phyloP scores from a whole-genome alignment of 2,329 filamentous ascomycete genomes.

The Chaetomium sp. region DNA sequence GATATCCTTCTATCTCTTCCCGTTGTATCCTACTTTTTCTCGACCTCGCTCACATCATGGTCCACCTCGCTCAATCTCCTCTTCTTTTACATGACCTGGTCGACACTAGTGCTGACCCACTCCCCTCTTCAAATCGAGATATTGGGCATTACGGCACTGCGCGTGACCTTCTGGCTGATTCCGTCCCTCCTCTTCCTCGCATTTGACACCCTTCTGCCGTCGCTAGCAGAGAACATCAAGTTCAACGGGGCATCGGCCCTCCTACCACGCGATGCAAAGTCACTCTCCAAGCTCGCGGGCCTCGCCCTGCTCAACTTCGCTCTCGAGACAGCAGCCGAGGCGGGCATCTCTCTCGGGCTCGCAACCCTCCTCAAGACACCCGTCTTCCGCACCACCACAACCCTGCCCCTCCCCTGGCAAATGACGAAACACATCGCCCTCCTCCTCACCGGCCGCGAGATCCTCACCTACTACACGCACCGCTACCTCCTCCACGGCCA shows the following conservation, averaged over 20 bases:
- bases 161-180: slow-evolving; percentile 69
- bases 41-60: slow-evolving; percentile 66
- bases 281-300: slow-evolving; percentile 41
- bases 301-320: slow-evolving; percentile 52
- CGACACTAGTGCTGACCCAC: slow-evolving; percentile 77
- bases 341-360: slow-evolving; percentile 45
- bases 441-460: slow-evolving; percentile 53
- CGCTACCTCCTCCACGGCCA: slow-evolving; percentile 66
- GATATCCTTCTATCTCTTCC: slow-evolving; percentile 73
- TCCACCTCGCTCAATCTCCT: slow-evolving; percentile 80
- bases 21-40: slow-evolving; percentile 67
- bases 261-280: slow-evolving; percentile 47
- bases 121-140: slow-evolving; percentile 74
- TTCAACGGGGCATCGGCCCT: slow-evolving; percentile 58
- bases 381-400: slow-evolving; percentile 52
- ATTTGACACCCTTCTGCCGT: slow-evolving; percentile 72
- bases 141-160: slow-evolving; percentile 67
- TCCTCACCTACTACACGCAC: slow-evolving; percentile 74
- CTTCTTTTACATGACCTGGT: slow-evolving; percentile 91
- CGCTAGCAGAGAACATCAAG: slow-evolving; percentile 69
- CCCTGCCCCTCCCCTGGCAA: slow-evolving; percentile 57
- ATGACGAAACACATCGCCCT: slow-evolving; percentile 52
- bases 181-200: slow-evolving; percentile 73
- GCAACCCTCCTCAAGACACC: slow-evolving; percentile 42
- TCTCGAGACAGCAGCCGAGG: slow-evolving; percentile 49